These are phyloP conservation scores for Zymoseptoria brevis DNA, from an alignment of 2,329 filamentous ascomycete species.

Conservation along the genomic window DNA sequence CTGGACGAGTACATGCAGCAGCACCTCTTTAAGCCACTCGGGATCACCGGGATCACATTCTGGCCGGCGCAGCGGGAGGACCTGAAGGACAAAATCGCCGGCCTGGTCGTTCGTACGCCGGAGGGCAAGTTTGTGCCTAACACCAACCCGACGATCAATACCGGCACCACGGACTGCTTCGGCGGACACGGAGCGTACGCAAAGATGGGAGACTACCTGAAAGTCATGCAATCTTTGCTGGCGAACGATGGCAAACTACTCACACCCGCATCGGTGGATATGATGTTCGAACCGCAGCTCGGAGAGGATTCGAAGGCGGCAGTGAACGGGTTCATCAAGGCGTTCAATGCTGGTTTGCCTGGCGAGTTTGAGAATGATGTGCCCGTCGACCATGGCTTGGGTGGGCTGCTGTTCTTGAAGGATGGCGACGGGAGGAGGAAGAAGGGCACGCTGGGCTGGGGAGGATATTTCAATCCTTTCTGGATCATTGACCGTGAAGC, in stretches of 20 bases:
- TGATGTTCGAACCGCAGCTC: conserved; percentile 45
- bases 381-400: conserved; percentile 34
- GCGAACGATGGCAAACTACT: conserved; percentile 44
- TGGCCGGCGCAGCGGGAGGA: conserved; percentile 17
- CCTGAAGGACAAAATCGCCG: conserved; percentile 15
- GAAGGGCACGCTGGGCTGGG: conserved; percentile 38
- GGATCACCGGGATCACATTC: conserved; percentile 31
- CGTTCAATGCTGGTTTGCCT: conserved; percentile 27
- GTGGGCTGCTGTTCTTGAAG: conserved; percentile 37
- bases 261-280: conserved; percentile 32
- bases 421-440: conserved; percentile 32
- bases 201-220: conserved; percentile 36
- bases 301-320: conserved; percentile 15
- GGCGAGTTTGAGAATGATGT: conserved; percentile 26
- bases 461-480: conserved; percentile 40
- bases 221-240: conserved; percentile 41
- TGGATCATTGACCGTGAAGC: conserved; percentile 38
- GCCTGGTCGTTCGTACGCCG: conserved; percentile 15
- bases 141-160: conserved; percentile 16
- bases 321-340: conserved; percentile 24
- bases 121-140: conserved; percentile 17
- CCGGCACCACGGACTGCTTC: conserved; percentile 25
- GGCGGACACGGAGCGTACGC: conserved; percentile 28
- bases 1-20: conserved; percentile 40
- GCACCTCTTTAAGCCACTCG: conserved; percentile 40